These are phyloP conservation scores for Mayamaea pseudoterrestris DNA, from an alignment of 108 stramenopile species.

Conservation along the genomic window DNA sequence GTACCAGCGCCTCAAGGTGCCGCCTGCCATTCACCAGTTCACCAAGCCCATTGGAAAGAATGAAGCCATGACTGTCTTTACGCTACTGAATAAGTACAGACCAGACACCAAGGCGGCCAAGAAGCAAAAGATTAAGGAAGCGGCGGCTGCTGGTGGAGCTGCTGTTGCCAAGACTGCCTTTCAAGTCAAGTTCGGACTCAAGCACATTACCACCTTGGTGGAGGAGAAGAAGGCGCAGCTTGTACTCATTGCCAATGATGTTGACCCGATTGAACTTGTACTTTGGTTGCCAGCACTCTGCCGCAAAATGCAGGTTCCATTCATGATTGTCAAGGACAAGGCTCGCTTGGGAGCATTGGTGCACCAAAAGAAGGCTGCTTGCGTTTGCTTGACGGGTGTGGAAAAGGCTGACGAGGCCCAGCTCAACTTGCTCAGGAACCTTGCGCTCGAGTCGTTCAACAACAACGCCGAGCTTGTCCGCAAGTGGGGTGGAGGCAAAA, in stretches of 20 bases:
- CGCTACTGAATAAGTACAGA: conserved; percentile 96
- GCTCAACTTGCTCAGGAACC: conserved; percentile 63
- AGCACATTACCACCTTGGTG: conserved; percentile 97
- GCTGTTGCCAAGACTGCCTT: conserved; percentile 55
- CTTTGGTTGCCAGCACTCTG: conserved; percentile 98
- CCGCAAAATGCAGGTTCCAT: conserved; percentile 98
- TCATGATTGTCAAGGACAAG: conserved; percentile 99
- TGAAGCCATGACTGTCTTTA: conserved; percentile 95
- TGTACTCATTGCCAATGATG: conserved; percentile 97
- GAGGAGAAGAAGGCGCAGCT: conserved; percentile 99
- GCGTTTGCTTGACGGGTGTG: conserved; percentile 79
- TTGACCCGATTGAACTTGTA: conserved; percentile 98
- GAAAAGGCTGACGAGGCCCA: conserved; percentile 86
- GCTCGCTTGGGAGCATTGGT: conserved; percentile 95
- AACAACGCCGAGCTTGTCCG: conserved; percentile 77
- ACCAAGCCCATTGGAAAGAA: conserved; percentile 94
- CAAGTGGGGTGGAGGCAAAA: conserved; percentile 99
- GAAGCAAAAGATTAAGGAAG: conserved; percentile 92
- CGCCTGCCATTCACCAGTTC: conserved; percentile 98
- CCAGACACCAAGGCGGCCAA: conserved; percentile 95
- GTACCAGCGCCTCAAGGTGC: conserved; percentile 97
- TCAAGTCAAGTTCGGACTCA: conserved; percentile 94
- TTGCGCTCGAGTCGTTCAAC: conserved; percentile 93
- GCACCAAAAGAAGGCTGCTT: conserved; percentile 93
- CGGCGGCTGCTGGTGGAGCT: conserved; percentile 84